phyloP scores from a whole-genome alignment of 345 rosid species.

The Mercurialis annua region DNA sequence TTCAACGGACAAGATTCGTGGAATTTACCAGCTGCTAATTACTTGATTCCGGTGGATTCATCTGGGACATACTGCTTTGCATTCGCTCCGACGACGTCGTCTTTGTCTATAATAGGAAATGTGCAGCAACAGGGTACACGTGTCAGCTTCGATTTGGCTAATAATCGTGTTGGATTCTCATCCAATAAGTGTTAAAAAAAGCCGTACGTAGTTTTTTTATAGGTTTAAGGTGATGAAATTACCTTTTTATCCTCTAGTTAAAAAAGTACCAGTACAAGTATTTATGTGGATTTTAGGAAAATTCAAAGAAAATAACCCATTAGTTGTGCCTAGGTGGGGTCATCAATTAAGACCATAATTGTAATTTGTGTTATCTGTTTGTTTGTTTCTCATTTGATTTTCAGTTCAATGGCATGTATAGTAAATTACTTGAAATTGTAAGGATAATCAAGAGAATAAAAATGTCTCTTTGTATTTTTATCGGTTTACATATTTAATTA shows the following conservation, averaged over 20 bases:
- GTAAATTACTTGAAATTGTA: not conserved
- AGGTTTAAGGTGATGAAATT: not conserved
- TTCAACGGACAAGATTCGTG: constrained; percentile 55
- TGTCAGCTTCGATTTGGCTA: constrained; percentile 70
- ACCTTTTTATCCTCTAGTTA: not conserved
- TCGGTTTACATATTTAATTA: not conserved
- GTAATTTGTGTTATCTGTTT: not conserved
- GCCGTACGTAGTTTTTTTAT: not conserved
- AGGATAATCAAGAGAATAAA: not conserved
- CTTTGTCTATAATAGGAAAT: constrained; percentile 85
- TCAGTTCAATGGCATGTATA: not conserved
- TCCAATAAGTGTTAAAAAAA: constrained; percentile 49
- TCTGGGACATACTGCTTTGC: constrained; percentile 86
- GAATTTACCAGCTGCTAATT: constrained; percentile 74
- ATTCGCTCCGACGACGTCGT: constrained; percentile 81
- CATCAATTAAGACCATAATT: not conserved
- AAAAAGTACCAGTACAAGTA: not conserved
- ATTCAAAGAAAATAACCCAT: not conserved
- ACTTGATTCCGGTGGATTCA: constrained; percentile 64
- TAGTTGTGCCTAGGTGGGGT: not conserved
- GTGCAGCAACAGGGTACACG: constrained; percentile 97
- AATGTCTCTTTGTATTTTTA: not conserved
- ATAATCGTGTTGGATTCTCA: constrained; percentile 60
- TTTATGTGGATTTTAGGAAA: not conserved
- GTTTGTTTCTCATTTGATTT: too few species aligned